Conservation (phyloP, 306 rosid genomes). For the Cucumis hystrix region DNA sequence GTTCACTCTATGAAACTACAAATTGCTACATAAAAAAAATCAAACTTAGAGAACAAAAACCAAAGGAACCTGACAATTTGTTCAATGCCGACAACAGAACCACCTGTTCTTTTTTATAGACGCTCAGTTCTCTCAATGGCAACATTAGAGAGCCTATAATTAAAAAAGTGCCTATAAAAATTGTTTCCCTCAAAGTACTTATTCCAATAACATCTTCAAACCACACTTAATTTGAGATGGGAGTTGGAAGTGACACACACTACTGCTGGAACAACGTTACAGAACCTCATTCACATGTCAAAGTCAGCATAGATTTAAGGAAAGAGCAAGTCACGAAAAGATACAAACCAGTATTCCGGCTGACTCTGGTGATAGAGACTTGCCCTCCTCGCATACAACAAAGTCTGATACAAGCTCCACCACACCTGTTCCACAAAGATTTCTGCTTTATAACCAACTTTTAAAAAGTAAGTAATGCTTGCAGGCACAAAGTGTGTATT, state of each 20-base stretch:
- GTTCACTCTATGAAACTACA: not conserved
- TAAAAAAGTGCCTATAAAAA: not conserved
- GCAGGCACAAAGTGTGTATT: not conserved
- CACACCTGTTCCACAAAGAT: slow-evolving; percentile 42
- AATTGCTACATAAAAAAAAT: not conserved
- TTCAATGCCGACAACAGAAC: not conserved
- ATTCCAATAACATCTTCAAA: not conserved
- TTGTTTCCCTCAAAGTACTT: not conserved
- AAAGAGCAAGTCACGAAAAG: not conserved
- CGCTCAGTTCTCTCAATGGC: too few relatives aligned
- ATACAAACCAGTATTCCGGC: slow-evolving; percentile 63
- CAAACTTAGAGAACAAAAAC: not conserved
- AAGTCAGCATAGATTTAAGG: not conserved
- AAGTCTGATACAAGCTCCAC: slow-evolving; percentile 80
- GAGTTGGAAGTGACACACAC: not conserved
- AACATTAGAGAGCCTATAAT: too few relatives aligned
- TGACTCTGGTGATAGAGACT: slow-evolving; percentile 87
- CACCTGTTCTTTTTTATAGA: too few relatives aligned
- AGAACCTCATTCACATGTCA: not conserved
- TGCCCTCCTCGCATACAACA: slow-evolving; percentile 84
- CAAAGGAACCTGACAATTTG: not conserved
- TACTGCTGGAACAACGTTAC: not conserved
- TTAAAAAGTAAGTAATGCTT: not conserved
- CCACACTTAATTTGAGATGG: not conserved
- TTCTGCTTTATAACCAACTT: not conserved